phyloP scores from a whole-genome alignment of 1,284 basidiomycete genomes.

The Cryptococcus sp. region DNA sequence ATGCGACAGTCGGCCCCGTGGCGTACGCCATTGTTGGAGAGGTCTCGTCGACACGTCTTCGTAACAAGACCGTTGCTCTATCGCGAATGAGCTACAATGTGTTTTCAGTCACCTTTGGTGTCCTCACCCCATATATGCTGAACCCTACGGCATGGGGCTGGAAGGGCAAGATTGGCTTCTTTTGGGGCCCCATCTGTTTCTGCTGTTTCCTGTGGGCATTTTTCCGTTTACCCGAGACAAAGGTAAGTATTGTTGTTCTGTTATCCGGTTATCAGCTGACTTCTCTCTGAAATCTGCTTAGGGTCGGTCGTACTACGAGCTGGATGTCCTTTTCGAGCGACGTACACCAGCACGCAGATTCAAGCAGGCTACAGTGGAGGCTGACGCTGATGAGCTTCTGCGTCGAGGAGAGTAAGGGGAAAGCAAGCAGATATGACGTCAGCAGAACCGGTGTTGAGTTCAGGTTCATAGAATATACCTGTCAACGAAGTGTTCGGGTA shows the following conservation, averaged over 20 bases:
- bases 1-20: slow-evolving; percentile 25
- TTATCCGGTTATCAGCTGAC: no score
- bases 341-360: slow-evolving; percentile 32
- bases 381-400: neutral
- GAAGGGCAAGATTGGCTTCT: slow-evolving; percentile 17
- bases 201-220: slow-evolving; percentile 11
- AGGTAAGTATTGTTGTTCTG: neutral
- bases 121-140: slow-evolving; percentile 25
- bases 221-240: slow-evolving; percentile 29
- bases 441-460: no score
- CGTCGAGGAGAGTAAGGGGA: neutral
- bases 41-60: slow-evolving; percentile 50
- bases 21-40: slow-evolving; percentile 51
- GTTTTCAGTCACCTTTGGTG: slow-evolving; percentile 28
- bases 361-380: slow-evolving; percentile 8
- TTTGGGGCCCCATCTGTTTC: slow-evolving; percentile 7
- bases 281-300: no score
- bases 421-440: no score
- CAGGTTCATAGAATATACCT: no score
- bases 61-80: slow-evolving; percentile 57
- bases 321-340: slow-evolving; percentile 48
- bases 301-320: slow-evolving; percentile 45
- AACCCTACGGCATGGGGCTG: slow-evolving; percentile 15
- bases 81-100: slow-evolving; percentile 54
- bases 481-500: no score